These are phyloP conservation scores for Irpex sp. DNA, from an alignment of 1,284 basidiomycete genomes.

Conservation along the genomic window DNA sequence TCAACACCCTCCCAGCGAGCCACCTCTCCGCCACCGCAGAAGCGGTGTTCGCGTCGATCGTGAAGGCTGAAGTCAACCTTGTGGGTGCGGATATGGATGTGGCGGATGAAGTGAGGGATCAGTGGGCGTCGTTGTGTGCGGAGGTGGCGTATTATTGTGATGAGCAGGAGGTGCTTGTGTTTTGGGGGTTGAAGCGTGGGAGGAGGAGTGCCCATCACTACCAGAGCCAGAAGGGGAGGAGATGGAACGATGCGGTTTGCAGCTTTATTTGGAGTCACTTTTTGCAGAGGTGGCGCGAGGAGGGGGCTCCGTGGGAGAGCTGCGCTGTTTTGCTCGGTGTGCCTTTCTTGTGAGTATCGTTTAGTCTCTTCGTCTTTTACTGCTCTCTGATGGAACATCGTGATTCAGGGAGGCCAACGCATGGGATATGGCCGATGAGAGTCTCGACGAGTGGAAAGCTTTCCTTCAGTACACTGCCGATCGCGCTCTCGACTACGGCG, in stretches of 20 bases:
- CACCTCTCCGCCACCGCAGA: constrained; percentile 41
- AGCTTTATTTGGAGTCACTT: constrained; percentile 53
- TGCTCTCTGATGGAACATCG: not conserved
- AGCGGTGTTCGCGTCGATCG: constrained; percentile 43
- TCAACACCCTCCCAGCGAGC: constrained; percentile 35
- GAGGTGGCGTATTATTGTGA: constrained; percentile 44
- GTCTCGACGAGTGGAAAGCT: constrained; percentile 54
- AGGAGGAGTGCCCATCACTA: not conserved
- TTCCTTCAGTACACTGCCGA: constrained; percentile 48
- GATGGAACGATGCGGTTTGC: constrained; percentile 26
- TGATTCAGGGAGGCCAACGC: constrained; percentile 37
- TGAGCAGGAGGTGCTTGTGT: constrained; percentile 41
- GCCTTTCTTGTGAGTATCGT: constrained; percentile 53
- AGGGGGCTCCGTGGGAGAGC: constrained; percentile 46
- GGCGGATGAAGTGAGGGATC: constrained; percentile 36
- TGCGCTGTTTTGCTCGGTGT: constrained; percentile 51
- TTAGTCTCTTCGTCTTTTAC: not conserved
- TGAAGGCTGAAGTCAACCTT: constrained; percentile 44
- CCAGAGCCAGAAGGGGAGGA: not conserved
- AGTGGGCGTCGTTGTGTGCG: constrained; percentile 60
- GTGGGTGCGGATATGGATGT: constrained; percentile 37
- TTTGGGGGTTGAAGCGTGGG: constrained; percentile 39
- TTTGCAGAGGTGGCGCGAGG: constrained; percentile 47
- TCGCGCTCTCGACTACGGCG: constrained; percentile 55
- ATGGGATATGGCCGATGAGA: constrained; percentile 54